These are phyloP conservation scores for Globisporangium irregulare DNA, from an alignment of 352 stramenopile species.

Conservation along the genomic window DNA sequence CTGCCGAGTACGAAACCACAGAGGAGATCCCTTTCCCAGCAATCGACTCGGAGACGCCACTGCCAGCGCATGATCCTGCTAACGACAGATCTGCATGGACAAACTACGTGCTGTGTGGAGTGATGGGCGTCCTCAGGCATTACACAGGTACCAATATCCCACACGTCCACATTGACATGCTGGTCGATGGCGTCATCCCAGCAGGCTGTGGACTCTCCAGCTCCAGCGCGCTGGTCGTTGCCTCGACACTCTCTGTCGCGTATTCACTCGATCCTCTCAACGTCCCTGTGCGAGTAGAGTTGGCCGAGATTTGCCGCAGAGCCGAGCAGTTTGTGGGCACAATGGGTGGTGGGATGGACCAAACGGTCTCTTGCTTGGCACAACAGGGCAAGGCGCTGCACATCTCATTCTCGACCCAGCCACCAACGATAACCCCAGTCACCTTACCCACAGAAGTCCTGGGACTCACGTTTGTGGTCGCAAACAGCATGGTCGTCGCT, in stretches of 20 bases:
- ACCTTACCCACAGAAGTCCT: constrained; percentile 23
- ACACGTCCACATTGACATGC: constrained; percentile 22
- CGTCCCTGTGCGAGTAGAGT: constrained; percentile 18
- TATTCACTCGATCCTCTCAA: neutral
- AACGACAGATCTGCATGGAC: constrained; percentile 21
- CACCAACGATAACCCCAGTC: constrained; percentile 21
- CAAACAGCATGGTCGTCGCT: constrained; percentile 62
- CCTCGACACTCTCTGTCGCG: constrained; percentile 39
- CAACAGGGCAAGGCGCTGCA: constrained; percentile 43
- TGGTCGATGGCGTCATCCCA: constrained; percentile 72
- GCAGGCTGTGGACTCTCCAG: constrained; percentile 69
- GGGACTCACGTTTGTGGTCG: constrained; percentile 64
- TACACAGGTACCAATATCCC: too few relatives aligned
- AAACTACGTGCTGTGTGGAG: constrained; percentile 40
- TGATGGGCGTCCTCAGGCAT: constrained; percentile 22
- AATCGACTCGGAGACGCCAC: neutral
- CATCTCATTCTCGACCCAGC: constrained; percentile 53
- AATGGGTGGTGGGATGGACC: constrained; percentile 85
- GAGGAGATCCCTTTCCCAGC: constrained; percentile 7
- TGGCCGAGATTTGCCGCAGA: constrained; percentile 53
- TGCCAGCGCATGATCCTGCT: neutral
- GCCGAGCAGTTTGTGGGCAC: constrained; percentile 71
- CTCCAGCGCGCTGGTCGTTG: constrained; percentile 80
- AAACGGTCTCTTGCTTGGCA: constrained; percentile 62
- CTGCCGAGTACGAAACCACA: constrained; percentile 1